phyloP scores from a whole-genome alignment of 2,329 filamentous ascomycete species.

The Venturiaceae sp. region DNA sequence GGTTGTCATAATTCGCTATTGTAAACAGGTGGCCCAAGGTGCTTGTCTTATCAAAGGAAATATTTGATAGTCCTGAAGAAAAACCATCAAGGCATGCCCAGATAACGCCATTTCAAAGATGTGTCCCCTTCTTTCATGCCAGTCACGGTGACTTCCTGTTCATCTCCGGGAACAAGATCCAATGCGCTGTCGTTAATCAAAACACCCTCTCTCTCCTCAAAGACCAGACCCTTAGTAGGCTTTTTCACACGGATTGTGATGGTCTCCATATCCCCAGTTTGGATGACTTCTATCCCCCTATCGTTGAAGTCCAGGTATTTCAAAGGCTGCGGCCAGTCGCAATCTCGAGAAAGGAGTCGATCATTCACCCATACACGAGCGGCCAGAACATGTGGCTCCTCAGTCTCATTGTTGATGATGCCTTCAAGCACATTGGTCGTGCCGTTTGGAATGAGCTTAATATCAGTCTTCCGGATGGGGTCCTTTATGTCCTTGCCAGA shows the following conservation, averaged over 20 bases:
- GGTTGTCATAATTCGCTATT: too few species aligned
- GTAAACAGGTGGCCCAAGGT: too few species aligned
- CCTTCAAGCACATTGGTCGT: constrained; percentile 44
- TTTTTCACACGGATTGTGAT: constrained; percentile 38
- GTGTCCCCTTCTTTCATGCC: constrained; percentile 26
- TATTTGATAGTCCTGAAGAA: background rate
- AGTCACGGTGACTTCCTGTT: constrained; percentile 36
- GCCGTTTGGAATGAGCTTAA: constrained; percentile 42
- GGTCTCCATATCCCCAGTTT: constrained; percentile 23
- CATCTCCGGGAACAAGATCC: constrained; percentile 49
- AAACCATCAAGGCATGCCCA: constrained; percentile 19
- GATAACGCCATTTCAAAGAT: constrained; percentile 34
- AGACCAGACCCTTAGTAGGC: constrained; percentile 51
- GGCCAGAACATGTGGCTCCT: constrained; percentile 47
- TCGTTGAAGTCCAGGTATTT: constrained; percentile 47
- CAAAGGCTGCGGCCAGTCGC: constrained; percentile 52
- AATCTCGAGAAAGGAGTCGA: constrained; percentile 42
- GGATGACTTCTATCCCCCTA: constrained; percentile 35
- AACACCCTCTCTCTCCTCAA: constrained; percentile 47
- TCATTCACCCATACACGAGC: constrained; percentile 44
- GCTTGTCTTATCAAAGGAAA: background rate
- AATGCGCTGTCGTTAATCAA: constrained; percentile 46
- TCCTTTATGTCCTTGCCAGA: constrained; percentile 45
- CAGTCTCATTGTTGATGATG: constrained; percentile 39
- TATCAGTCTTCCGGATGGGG: constrained; percentile 35